These are phyloP conservation scores for Leptographium lundbergii DNA, from an alignment of 2,329 filamentous ascomycete species.

Conservation along the genomic window DNA sequence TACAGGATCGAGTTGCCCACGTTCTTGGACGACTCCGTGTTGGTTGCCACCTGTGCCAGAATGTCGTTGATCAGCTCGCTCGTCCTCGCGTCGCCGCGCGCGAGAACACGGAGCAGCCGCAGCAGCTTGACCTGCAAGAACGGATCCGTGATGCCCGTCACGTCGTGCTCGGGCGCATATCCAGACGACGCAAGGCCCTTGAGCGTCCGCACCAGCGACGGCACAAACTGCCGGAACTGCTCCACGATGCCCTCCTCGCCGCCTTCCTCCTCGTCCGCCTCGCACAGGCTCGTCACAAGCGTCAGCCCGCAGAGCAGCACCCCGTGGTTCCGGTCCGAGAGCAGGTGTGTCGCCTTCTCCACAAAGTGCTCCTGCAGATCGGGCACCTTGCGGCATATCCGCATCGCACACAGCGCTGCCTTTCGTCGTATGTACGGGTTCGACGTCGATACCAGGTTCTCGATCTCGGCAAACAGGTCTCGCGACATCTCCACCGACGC, in stretches of 20 bases:
- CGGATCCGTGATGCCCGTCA: constrained; percentile 94
- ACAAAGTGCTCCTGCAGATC: constrained; percentile 95
- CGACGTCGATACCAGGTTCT: constrained; percentile 77
- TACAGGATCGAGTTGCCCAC: constrained; percentile 97
- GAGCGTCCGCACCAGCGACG: constrained; percentile 73
- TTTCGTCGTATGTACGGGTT: constrained; percentile 99
- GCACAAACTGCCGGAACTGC: constrained; percentile 79
- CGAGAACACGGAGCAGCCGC: constrained; percentile 72
- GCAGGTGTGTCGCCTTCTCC: constrained; percentile 78
- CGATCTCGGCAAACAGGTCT: constrained; percentile 93
- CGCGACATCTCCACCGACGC: constrained; percentile 96
- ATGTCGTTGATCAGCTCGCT: constrained; percentile 99
- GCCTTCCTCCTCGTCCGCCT: constrained; percentile 81
- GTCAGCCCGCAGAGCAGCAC: constrained; percentile 89
- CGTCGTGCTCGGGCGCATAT: constrained; percentile 95
- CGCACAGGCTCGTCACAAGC: constrained; percentile 80
- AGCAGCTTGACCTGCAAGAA: constrained; percentile 97
- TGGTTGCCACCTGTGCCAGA: constrained; percentile 90
- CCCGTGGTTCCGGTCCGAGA: constrained; percentile 91
- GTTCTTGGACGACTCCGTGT: constrained; percentile 96
- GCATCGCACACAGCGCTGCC: constrained; percentile 96
- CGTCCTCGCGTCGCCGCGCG: constrained; percentile 70
- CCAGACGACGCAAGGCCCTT: constrained; percentile 90
- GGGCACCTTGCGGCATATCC: constrained; percentile 95
- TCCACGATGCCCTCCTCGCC: constrained; percentile 80